Base-by-base conservation (phyloP, 1,284 basidiomycete genomes). In the Ceratobasidium sp. region DNA sequence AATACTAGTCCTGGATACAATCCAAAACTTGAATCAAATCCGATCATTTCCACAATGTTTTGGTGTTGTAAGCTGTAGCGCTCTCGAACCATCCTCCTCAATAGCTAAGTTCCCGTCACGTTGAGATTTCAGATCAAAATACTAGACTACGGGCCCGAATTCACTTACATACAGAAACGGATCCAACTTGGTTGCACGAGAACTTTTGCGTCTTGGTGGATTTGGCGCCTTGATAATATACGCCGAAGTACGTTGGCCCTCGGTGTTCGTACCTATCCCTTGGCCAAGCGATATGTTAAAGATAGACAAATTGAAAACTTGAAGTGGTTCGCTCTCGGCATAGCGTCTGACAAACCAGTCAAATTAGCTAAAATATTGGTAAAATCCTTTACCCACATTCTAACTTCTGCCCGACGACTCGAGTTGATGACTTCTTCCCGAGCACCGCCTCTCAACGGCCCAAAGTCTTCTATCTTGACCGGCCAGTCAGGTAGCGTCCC, bases 1-100 rank as follows among this genome's bases (percentile, higher is more conserved):
- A 66, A 54, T 14, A 66, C 63, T 1, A 66, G 49, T 9, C 63
- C 63, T 8, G 63, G 38, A 14, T 54, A 66, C 1, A 38, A n/a
- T 9, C 26, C 28, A n/a, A 26, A 66, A n/a, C 35, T 44, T 1
- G 47, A 43, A n/a, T 66, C 50, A 9, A 66, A 28, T 2, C 63
- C 63, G 11, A 66, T 52, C 49, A 66, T 54, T n/a, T 52, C 49
- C 1, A 55, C 63, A 11, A 66, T 66, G 18, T 66, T 66, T 21
- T n/a, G 8, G 35, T 66, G 63, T 13, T 66, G 49, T 1, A 66
- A 14, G n/a, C 63, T 66, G n/a, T 52, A 52, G 1, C 63, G 47
- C 49, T 66, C 49, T 3, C 47, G 49, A 21, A 66, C 47, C 26
- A 30, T 50, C 2, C 21, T 52, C n/a, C 47, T 64, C 3, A 64